Base-by-base conservation (phyloP, 306 rosid genomes). In the Ochetophila trinervis region DNA sequence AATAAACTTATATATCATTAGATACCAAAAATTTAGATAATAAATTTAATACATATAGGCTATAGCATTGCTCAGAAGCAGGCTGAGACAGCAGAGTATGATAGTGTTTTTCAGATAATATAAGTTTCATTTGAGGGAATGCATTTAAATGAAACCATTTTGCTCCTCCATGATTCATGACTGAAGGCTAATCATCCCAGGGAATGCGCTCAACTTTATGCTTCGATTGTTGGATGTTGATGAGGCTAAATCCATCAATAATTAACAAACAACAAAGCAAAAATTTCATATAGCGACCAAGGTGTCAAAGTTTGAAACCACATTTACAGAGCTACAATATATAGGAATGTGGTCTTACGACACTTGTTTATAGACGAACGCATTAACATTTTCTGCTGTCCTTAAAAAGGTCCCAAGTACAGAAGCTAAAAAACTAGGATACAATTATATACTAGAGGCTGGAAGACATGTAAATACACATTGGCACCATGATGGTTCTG, bases 361-460 rank as follows among this genome's bases (percentile, higher is more conserved):
- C 78, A 84, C 68, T 51, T 73, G 62, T 65, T 34, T 53, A 66
- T 51, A 66, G 48, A 68, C 68, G 53, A 56, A 80, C 84, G 34
- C 65, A 23, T 48, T 40, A 19, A 70, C 60, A 66, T 8, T 54
- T 80, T 83, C 75, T 36, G 76, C 83, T 76, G 74, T 58, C 73
- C 49, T 71, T 71, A 49, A n/a, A 37, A 71, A 17, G 47, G 50
- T 13, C 78, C 65, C 15, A 67, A 68, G 10, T 60, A 72, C 67
- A 73, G 48, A 74, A 57, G 69, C 66, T 63, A 12, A 81, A 12
- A 81, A 53, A 69, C 52, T 51, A 68, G 15, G 68, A 54, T 61
- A 72, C 49, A 73, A 49, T 51, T 67, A 87, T 76, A 80, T 62
- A 67, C 66, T 60, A 80, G 24, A 75, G 63, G 75, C 77, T 30